Base-by-base conservation (phyloP, 2,329 filamentous ascomycete genomes). In the Ceratocystis cacaofunesta region DNA sequence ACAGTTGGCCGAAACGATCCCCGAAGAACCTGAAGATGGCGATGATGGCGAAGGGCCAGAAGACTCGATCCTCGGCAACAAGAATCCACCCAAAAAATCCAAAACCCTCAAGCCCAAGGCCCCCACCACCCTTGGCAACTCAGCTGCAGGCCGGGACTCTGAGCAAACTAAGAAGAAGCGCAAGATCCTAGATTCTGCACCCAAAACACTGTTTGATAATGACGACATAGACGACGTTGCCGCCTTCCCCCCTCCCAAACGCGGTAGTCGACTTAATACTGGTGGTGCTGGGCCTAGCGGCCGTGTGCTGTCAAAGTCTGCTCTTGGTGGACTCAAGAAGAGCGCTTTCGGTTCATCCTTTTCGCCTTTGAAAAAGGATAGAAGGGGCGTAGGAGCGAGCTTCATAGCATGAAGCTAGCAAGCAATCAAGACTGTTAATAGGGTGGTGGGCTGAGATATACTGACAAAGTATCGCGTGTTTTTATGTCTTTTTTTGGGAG, bases 341-440 rank as follows among this genome's bases (percentile, higher is more conserved):
- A 41, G 72, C 72, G n/a, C 73, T 68, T 78, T 79, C 12, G 77
- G 78, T 12, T 76, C 75, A 19, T 71, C 78, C 3, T 90, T 91
- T 72, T 90, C 87, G 19, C 88, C 88, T 6, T 75, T 91, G 67
- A 91, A 91, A 76, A 82, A 82, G 72, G 84, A 90, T 62, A 80
- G 82, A 66, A 82, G 85, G 68, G 83, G 84, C 41, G 79, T 82
- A 2, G 78, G 79, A 68, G 83, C 84, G 64, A 86, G 84, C 70
- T 86, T 86, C 69, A 72, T 85, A 67, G 79, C 76, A 64, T 82
- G 70, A 69, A 15, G 30, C 5, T 17, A 15, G 19, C 57, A n/a
- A 25, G 36, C 28, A 43, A n/a, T 19, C 43, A 48, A 12, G 22
- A 22, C n/a, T 41, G 3, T 43, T 15, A 30, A 44, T 43, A 22